phyloP scores from a whole-genome alignment of 2,329 filamentous ascomycete species.

The Aspergillus tamarii region DNA sequence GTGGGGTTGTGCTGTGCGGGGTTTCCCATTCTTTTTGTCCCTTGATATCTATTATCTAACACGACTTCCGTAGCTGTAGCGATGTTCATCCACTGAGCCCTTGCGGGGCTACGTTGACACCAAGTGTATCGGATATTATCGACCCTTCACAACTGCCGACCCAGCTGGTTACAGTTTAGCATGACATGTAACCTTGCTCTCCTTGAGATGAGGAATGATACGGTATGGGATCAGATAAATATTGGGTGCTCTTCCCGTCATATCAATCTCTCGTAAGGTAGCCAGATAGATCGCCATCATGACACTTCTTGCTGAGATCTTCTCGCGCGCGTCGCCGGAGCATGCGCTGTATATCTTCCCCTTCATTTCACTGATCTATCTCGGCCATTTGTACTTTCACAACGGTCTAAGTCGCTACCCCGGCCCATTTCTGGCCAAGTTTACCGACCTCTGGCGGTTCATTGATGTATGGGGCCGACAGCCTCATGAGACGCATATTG shows the following conservation, averaged over 20 bases:
- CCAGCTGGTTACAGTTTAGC: not conserved
- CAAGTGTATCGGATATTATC: not conserved
- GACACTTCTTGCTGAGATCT: not conserved
- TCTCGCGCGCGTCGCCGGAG: not conserved
- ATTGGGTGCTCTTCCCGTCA: not conserved
- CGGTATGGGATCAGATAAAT: not conserved
- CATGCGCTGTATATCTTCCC: not conserved
- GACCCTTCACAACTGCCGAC: not conserved
- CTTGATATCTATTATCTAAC: not conserved
- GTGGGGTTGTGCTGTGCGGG: not conserved
- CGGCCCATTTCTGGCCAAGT: slow-evolving; percentile 68
- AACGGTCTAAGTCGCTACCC: slow-evolving; percentile 50
- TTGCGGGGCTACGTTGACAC: not conserved
- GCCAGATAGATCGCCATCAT: not conserved
- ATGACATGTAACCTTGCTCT: not conserved
- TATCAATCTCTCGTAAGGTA: not conserved
- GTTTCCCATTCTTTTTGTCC: not conserved
- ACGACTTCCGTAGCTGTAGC: not conserved
- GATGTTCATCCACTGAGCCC: not conserved
- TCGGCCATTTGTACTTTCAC: slow-evolving; percentile 35
- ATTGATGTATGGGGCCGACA: slow-evolving; percentile 67
- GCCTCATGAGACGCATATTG: slow-evolving; percentile 69
- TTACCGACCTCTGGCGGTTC: slow-evolving; percentile 76
- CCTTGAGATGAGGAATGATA: not conserved
- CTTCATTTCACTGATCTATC: not conserved